These are phyloP conservation scores for Hippophae tibetana DNA, from an alignment of 306 rosid species.

Conservation along the genomic window DNA sequence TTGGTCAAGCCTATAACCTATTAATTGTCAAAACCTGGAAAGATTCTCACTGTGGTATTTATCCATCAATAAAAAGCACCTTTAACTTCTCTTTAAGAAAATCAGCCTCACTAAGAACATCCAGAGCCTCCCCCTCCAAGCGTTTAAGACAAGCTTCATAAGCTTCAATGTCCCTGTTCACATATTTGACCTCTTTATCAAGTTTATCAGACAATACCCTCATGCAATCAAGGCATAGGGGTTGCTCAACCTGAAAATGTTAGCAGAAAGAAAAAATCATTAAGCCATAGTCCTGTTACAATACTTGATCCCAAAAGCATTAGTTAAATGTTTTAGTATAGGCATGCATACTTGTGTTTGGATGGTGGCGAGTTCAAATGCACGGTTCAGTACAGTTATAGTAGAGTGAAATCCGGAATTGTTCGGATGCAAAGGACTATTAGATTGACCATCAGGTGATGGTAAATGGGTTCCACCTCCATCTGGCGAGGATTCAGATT, in stretches of 20 bases:
- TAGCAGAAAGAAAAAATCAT: conserved; percentile 11
- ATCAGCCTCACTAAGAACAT: conserved; percentile 84
- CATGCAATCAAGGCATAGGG: conserved; percentile 96
- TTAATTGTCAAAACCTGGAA: not conserved
- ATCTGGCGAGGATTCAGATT: conserved; percentile 69
- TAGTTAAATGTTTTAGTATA: not conserved
- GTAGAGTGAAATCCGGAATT: conserved; percentile 76
- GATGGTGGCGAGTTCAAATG: conserved; percentile 86
- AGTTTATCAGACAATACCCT: conserved; percentile 89
- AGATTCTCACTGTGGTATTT: conserved; percentile 2
- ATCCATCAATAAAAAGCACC: conserved; percentile 38
- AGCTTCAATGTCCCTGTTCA: conserved; percentile 76
- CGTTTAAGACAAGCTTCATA: conserved; percentile 84
- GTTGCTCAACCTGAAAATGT: conserved; percentile 81
- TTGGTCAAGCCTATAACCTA: not conserved
- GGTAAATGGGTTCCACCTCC: conserved; percentile 54
- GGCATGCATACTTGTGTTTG: conserved; percentile 72
- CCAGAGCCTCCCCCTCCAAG: conserved; percentile 75
- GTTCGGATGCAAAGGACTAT: conserved; percentile 52
- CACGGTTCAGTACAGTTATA: conserved; percentile 65
- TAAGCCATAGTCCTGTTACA: not conserved
- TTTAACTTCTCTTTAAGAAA: conserved; percentile 85
- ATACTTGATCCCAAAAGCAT: not conserved
- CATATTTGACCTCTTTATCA: conserved; percentile 93
- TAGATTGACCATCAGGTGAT: conserved; percentile 41